These are phyloP conservation scores for Babesia ovata DNA, from an alignment of 169 alveolate species.

Conservation along the genomic window DNA sequence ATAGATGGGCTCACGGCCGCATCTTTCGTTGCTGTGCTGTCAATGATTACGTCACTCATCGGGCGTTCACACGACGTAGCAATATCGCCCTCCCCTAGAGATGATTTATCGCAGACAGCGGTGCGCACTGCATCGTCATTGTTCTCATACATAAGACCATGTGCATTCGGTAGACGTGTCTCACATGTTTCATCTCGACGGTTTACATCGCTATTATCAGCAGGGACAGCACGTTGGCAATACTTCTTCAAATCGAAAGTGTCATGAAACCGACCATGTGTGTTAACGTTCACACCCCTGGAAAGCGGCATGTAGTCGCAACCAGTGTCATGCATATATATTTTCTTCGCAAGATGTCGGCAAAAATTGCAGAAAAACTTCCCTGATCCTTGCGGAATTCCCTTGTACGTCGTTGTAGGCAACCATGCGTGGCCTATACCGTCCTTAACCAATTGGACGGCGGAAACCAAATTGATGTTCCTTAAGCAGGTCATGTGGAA, in stretches of 20 bases:
- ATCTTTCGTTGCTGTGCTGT: too few relatives aligned
- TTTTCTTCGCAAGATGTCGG: slow-evolving; percentile 57
- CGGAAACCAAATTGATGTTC: slow-evolving; percentile 30
- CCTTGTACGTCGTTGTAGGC: neutral
- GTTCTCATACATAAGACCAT: too few relatives aligned
- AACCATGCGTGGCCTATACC: slow-evolving; percentile 8
- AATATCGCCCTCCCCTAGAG: too few relatives aligned
- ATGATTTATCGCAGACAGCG: too few relatives aligned
- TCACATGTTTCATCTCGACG: too few relatives aligned
- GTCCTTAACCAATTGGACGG: slow-evolving; percentile 8
- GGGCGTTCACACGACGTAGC: too few relatives aligned
- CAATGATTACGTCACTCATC: too few relatives aligned
- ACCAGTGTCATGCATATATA: slow-evolving; percentile 47
- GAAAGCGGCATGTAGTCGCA: slow-evolving; percentile 62
- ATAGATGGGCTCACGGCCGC: too few relatives aligned
- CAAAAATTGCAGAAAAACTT: slow-evolving; percentile 56
- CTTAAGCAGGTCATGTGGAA: slow-evolving; percentile 72
- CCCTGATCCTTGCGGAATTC: slow-evolving; percentile 16
- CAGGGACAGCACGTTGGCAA: neutral
- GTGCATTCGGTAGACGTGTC: too few relatives aligned
- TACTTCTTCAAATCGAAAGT: neutral
- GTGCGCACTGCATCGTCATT: too few relatives aligned
- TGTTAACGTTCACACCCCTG: neutral
- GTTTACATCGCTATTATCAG: neutral
- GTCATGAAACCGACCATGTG: neutral